A percentile compares a stretch with the other conserved stretches of the same genome.
phyloP scores from a whole-genome alignment of 2,329 filamentous ascomycete genomes.

The Orbilia oligospora region DNA sequence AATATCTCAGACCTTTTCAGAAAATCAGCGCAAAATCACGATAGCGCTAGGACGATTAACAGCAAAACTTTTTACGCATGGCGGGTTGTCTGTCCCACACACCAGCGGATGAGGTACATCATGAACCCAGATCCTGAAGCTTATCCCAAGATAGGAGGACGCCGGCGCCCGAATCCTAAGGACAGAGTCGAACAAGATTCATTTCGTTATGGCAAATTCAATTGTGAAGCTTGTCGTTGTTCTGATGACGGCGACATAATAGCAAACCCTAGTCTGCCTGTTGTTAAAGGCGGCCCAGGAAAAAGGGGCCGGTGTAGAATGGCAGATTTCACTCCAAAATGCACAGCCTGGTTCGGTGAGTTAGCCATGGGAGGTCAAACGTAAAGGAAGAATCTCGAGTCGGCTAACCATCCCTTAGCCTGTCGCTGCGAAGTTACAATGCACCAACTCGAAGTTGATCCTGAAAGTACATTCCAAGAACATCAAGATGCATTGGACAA shows the following conservation, averaged over 20 bases:
- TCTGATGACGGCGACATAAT: background rate
- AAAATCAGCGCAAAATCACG: too few relatives aligned
- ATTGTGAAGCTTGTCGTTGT: too few relatives aligned
- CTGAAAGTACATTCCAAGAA: background rate
- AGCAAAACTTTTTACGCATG: constrained; percentile 1
- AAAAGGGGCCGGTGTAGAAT: too few relatives aligned
- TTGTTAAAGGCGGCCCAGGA: too few relatives aligned
- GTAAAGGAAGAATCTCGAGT: background rate
- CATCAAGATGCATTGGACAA: background rate
- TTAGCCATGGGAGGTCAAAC: background rate
- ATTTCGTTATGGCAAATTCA: too few relatives aligned
- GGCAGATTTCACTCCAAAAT: background rate
- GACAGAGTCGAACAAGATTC: too few relatives aligned
- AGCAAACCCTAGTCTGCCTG: too few relatives aligned
- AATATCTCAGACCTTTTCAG: background rate
- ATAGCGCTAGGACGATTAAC: background rate
- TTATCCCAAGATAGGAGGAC: background rate
- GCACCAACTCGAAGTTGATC: background rate
- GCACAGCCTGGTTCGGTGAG: background rate
- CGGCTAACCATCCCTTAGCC: background rate
- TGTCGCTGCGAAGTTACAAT: background rate
- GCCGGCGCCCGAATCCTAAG: background rate
- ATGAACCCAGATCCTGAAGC: background rate
- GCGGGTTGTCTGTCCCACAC: background rate
- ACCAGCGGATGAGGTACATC: background rate